Evolutionary conservation across 371 early-diverging fungal genomes (phyloP).

Genomic region (Lichtheimia corymbifera): DNA sequence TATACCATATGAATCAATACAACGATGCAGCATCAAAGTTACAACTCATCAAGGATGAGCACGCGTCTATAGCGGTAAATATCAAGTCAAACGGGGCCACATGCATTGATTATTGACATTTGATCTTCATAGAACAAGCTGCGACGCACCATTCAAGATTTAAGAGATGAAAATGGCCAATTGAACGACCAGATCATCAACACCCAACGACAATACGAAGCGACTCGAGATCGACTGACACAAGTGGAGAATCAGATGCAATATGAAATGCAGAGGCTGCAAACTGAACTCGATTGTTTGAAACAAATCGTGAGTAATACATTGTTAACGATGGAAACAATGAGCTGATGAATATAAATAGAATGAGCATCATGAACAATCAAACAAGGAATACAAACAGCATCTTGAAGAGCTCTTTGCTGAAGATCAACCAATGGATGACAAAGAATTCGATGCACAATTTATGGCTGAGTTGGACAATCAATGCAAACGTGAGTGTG

Average conservation of each 20-base stretch:
- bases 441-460: background rate
- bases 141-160: slow-evolving; percentile 5
- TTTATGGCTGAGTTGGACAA: background rate
- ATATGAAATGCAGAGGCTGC: background rate
- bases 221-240: background rate
- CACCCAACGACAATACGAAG: background rate
- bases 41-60: slow-evolving; percentile 18
- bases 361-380: too few relatives aligned
- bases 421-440: background rate
- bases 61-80: slow-evolving; percentile 15
- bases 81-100: background rate
- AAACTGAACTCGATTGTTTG: background rate
- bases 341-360: background rate
- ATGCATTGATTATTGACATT: background rate
- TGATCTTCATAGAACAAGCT: slow-evolving; percentile 5
- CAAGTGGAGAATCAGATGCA: background rate
- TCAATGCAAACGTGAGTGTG: background rate
- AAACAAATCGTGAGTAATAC: background rate
- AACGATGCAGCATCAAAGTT: slow-evolving; percentile 14
- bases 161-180: slow-evolving; percentile 10
- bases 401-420: too few relatives aligned
- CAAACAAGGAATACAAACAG: too few relatives aligned
- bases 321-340: slow-evolving; percentile 5
- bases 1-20: slow-evolving; percentile 16
- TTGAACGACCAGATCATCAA: background rate